A percentile compares a stretch with the other conserved stretches of the same genome.
Evolutionary conservation across 1,139 yeast species (phyloP).

Genomic region (Diutina rugosa): DNA sequence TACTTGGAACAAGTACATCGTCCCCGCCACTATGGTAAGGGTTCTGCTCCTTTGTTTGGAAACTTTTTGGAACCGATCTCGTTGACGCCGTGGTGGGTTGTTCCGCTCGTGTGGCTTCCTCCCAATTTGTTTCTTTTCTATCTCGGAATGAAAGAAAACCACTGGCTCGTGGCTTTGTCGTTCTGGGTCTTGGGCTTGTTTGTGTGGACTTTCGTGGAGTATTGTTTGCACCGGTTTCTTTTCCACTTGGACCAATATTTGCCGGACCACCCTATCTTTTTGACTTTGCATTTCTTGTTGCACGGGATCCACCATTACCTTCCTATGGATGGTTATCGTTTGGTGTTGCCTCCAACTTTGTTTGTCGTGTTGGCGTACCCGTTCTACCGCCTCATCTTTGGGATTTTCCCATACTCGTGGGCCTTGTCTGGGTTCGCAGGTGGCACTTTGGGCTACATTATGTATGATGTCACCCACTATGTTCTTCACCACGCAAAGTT

Average conservation of each 20-base stretch:
- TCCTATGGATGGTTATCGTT: conserved; percentile 89
- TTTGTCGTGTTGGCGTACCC: conserved; percentile 37
- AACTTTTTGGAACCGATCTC: conserved; percentile 35
- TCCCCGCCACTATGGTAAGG: conserved; percentile 75
- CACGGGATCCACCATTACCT: conserved; percentile 96
- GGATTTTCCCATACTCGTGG: conserved; percentile 29
- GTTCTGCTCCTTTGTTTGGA: conserved; percentile 70
- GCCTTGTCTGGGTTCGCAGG: conserved; percentile 69
- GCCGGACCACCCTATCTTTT: conserved; percentile 67
- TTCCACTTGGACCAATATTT: conserved; percentile 83
- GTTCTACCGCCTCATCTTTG: conserved; percentile 26
- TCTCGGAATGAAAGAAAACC: conserved; percentile 22
- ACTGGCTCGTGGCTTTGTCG: conserved; percentile 24
- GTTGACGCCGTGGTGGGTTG: conserved; percentile 49
- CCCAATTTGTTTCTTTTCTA: conserved; percentile 42
- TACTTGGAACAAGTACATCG: conserved; percentile 93
- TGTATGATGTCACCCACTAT: conserved; percentile 80
- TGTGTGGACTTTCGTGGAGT: conserved; percentile 89
- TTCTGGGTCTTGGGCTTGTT: conserved; percentile 53
- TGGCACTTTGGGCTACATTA: conserved; percentile 84
- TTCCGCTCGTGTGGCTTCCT: conserved; percentile 86
- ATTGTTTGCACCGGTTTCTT: conserved; percentile 74
- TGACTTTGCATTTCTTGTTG: conserved; percentile 73
- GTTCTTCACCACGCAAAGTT: conserved; percentile 77
- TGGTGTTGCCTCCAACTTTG: conserved; percentile 93